phyloP scores from a whole-genome alignment of 2,329 filamentous ascomycete species.

The Fusarium sp. region DNA sequence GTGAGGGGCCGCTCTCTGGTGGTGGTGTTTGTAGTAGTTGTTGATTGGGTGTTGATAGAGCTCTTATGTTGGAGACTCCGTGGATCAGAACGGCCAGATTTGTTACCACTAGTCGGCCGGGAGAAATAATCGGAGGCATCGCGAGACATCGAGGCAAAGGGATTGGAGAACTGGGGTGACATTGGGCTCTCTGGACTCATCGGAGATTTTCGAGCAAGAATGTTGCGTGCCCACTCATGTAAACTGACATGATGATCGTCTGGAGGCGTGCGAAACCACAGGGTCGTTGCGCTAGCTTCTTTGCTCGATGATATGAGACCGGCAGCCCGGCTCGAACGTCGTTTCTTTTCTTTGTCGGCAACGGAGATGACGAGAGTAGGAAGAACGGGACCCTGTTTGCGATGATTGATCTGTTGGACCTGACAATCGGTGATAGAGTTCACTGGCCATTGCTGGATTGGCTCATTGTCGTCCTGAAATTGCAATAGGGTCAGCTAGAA shows the following conservation, averaged over 20 bases:
- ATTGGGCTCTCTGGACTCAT: constrained; percentile 61
- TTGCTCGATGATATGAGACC: constrained; percentile 61
- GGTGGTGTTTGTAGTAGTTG: constrained; percentile 49
- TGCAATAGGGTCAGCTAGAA: constrained; percentile 4
- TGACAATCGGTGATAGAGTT: constrained; percentile 63
- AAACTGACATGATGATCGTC: constrained; percentile 62
- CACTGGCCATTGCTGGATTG: constrained; percentile 62
- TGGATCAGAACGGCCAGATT: constrained; percentile 45
- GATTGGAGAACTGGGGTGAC: constrained; percentile 63
- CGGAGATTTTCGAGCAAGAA: constrained; percentile 55
- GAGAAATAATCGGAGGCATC: constrained; percentile 53
- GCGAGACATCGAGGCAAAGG: constrained; percentile 55
- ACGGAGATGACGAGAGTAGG: constrained; percentile 68
- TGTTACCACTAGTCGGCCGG: constrained; percentile 55
- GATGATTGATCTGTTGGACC: constrained; percentile 66
- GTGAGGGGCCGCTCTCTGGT: constrained; percentile 58
- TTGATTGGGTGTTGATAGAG: constrained; percentile 58
- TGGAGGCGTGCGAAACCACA: constrained; percentile 64
- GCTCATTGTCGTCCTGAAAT: constrained; percentile 60
- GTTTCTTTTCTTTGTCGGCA: constrained; percentile 68
- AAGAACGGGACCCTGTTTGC: constrained; percentile 66
- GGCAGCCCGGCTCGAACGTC: constrained; percentile 69
- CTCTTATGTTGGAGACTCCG: constrained; percentile 56
- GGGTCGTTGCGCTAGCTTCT: constrained; percentile 56
- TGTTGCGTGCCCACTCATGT: constrained; percentile 66